Percentiles rank a stretch among this genome's conserved stretches.
Evolutionary conservation across 257 asterid genomes (phyloP).

Genomic region (Linderniella brevidens): DNA sequence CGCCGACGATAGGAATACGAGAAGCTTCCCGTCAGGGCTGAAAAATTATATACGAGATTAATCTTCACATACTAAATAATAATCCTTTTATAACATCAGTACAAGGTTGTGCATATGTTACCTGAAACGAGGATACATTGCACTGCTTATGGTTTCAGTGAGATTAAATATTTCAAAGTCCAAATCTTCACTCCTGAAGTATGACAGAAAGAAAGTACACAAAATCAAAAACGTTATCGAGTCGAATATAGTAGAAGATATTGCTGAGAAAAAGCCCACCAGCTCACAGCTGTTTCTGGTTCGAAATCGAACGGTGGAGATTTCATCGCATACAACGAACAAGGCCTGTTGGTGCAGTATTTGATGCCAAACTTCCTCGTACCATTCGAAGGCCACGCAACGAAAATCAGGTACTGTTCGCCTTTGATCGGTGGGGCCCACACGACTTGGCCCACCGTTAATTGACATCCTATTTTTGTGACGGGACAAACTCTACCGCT

Average conservation of each 20-base stretch:
- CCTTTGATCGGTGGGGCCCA: constrained; percentile 61
- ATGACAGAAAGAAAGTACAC: constrained; percentile 6
- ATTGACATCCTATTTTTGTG: constrained; percentile 37
- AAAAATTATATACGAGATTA: constrained; percentile 6
- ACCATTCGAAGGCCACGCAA: constrained; percentile 76
- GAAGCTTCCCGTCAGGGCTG: constrained; percentile 80
- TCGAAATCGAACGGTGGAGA: constrained; percentile 35
- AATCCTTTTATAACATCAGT: too few species aligned
- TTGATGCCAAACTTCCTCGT: constrained; percentile 69
- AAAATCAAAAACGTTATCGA: constrained; percentile 11
- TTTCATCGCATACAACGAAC: constrained; percentile 68
- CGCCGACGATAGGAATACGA: constrained; percentile 62
- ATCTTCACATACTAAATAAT: too few species aligned
- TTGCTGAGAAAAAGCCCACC: constrained; percentile 8
- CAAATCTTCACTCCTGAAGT: constrained; percentile 31
- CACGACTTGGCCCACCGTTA: constrained; percentile 84
- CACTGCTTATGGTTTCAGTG: constrained; percentile 61
- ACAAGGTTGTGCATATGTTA: constrained; percentile 7
- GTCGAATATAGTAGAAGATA: background rate
- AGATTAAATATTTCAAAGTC: constrained; percentile 21
- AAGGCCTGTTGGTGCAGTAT: constrained; percentile 73
- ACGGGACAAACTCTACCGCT: constrained; percentile 65
- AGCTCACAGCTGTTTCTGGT: constrained; percentile 21
- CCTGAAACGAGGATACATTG: constrained; percentile 82
- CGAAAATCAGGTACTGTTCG: constrained; percentile 46